phyloP scores from a whole-genome alignment of 257 asterid genomes.

The Misopates orontium region DNA sequence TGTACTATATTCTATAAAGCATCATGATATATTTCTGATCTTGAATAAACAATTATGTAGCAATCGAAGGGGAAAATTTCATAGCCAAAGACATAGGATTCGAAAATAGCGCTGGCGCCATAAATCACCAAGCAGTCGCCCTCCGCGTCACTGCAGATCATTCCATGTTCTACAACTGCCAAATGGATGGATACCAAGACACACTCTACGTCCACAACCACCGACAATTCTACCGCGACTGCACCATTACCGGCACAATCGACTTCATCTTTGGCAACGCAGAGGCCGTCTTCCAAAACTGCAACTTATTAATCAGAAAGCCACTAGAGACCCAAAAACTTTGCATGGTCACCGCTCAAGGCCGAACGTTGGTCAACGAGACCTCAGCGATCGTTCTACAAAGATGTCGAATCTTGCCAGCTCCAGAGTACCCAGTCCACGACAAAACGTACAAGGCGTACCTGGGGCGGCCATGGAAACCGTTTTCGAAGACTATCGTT shows the following conservation, averaged over 20 bases:
- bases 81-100: constrained; percentile 65
- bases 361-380: constrained; percentile 40
- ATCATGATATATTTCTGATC: too few species aligned
- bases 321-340: constrained; percentile 47
- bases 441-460: constrained; percentile 32
- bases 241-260: constrained; percentile 72
- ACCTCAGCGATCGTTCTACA: constrained; percentile 51
- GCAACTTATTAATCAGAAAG: constrained; percentile 51
- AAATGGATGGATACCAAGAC: constrained; percentile 76
- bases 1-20: too few species aligned
- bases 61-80: constrained; percentile 66
- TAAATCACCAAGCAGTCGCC: constrained; percentile 70
- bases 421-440: constrained; percentile 30
- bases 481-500: constrained; percentile 47
- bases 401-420: constrained; percentile 47
- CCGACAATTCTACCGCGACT: constrained; percentile 79
- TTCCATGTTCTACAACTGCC: constrained; percentile 67
- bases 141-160: constrained; percentile 73
- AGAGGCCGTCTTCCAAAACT: constrained; percentile 62
- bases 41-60: too few species aligned
- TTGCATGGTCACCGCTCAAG: constrained; percentile 69
- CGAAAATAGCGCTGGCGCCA: constrained; percentile 70
- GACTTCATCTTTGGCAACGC: constrained; percentile 85
- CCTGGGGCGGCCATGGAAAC: constrained; percentile 70
- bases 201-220: constrained; percentile 73